Percentiles rank a stretch among this genome's conserved stretches.
These are phyloP conservation scores for Yamadazyma atlantica DNA, from an alignment of 1,139 yeast species.

Conservation along the genomic window DNA sequence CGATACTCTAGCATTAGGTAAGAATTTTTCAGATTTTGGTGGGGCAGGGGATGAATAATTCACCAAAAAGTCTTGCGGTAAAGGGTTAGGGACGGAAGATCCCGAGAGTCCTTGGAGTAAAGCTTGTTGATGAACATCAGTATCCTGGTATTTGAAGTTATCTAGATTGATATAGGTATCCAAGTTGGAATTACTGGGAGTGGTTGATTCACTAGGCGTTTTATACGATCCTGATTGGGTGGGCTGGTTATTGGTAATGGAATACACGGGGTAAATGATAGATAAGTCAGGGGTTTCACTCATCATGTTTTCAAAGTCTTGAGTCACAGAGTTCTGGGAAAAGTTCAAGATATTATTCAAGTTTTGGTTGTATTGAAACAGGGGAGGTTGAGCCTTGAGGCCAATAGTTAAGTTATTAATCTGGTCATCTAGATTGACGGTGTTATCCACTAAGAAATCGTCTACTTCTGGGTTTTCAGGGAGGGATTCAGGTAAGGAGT, in stretches of 20 bases:
- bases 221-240: slow-evolving; percentile 6
- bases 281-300: slow-evolving; percentile 21
- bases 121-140: slow-evolving; percentile 11
- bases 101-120: slow-evolving; percentile 13
- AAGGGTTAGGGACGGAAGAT: slow-evolving; percentile 10
- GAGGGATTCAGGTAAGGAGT: too few species aligned
- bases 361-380: slow-evolving; percentile 10
- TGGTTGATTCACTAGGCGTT: background rate
- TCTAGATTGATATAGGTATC: slow-evolving; percentile 5
- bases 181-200: background rate
- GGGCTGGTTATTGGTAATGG: slow-evolving; percentile 19
- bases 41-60: slow-evolving; percentile 8
- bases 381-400: slow-evolving; percentile 7
- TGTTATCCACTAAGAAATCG: background rate
- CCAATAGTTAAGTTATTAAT: slow-evolving; percentile 16
- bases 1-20: slow-evolving; percentile 21
- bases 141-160: slow-evolving; percentile 1
- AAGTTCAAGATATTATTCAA: slow-evolving; percentile 20
- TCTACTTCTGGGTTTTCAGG: background rate
- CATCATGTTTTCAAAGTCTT: slow-evolving; percentile 30
- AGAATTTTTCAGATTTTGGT: slow-evolving; percentile 8
- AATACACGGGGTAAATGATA: slow-evolving; percentile 42
- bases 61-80: slow-evolving; percentile 14
- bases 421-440: slow-evolving; percentile 11
- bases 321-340: slow-evolving; percentile 20